A percentile compares a stretch with the other conserved stretches of the same genome.
Evolutionary conservation across 108 stramenopile genomes (phyloP).

Genomic region (Cylindrotheca fusiformis): DNA sequence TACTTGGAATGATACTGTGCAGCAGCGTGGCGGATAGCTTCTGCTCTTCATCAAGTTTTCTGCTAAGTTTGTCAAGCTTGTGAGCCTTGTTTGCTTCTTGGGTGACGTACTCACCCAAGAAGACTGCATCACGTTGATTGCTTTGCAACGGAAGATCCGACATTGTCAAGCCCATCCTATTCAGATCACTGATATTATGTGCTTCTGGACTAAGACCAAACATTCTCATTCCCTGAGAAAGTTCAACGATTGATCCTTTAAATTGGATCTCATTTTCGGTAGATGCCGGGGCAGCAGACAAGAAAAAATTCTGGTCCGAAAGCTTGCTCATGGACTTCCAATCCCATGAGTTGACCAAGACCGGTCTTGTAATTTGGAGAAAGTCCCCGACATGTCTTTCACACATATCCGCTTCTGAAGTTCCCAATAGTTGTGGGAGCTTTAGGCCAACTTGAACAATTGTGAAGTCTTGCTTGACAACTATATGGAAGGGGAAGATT

Average conservation of each 20-base stretch:
- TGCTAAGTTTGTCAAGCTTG: conserved; percentile 10
- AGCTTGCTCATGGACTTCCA: conserved; percentile 14
- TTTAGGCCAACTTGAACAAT: conserved; percentile 37
- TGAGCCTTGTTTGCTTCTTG: conserved; percentile 29
- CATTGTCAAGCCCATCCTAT: conserved; percentile 37
- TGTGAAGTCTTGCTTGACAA: conserved; percentile 30
- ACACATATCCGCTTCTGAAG: background rate
- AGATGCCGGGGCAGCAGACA: conserved; percentile 7
- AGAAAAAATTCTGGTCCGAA: conserved; percentile 37
- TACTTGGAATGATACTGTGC: conserved; percentile 22
- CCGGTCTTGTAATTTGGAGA: background rate
- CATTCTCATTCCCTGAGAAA: conserved; percentile 19
- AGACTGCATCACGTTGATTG: conserved; percentile 31
- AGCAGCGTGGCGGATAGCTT: conserved; percentile 9
- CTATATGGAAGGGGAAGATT: conserved; percentile 45
- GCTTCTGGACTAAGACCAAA: conserved; percentile 38
- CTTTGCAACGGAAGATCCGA: conserved; percentile 31
- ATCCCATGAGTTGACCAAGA: conserved; percentile 20
- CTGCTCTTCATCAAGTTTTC: conserved; percentile 31
- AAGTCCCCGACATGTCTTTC: background rate
- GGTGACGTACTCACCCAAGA: conserved; percentile 43
- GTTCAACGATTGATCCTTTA: conserved; percentile 30
- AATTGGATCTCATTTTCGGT: conserved; percentile 10
- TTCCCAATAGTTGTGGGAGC: conserved; percentile 18
- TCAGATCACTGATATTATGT: conserved; percentile 34